Conservation (phyloP, 2,329 filamentous ascomycete species). For the Didymellaceae sp. region DNA sequence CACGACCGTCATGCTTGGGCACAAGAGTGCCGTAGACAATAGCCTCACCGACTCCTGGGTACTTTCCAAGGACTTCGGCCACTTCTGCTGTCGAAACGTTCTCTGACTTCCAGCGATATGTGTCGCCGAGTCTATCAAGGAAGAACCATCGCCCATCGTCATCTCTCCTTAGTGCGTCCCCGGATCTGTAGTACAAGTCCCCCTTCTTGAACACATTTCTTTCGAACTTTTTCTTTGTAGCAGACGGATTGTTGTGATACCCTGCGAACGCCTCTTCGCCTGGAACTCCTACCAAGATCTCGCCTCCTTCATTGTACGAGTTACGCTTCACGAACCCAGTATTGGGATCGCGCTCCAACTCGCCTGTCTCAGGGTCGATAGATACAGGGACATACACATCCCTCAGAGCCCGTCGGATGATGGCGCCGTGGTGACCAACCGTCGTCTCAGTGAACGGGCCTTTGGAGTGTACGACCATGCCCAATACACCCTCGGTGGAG, state of each 20-base stretch:
- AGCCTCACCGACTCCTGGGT: conserved; percentile 51
- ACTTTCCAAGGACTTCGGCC: conserved; percentile 51
- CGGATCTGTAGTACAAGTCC: conserved; percentile 55
- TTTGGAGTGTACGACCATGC: conserved; percentile 58
- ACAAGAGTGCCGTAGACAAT: conserved; percentile 56
- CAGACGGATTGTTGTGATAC: conserved; percentile 70
- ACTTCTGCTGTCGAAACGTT: conserved; percentile 57
- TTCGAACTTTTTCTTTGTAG: conserved; percentile 64
- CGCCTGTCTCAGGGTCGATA: conserved; percentile 71
- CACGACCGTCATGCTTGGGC: conserved; percentile 57
- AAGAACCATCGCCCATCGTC: conserved; percentile 55
- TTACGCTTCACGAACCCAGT: conserved; percentile 70
- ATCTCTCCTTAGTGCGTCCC: conserved; percentile 53
- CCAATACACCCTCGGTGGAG: conserved; percentile 73
- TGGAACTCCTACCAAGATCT: conserved; percentile 71
- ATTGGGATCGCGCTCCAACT: conserved; percentile 67
- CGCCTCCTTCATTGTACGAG: conserved; percentile 71
- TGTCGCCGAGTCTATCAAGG: conserved; percentile 55
- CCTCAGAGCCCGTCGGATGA: conserved; percentile 60
- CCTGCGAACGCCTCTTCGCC: conserved; percentile 59
- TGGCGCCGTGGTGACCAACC: conserved; percentile 72
- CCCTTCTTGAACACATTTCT: conserved; percentile 53
- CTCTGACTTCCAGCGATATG: conserved; percentile 57
- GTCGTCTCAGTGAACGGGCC: conserved; percentile 64
- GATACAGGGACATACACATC: conserved; percentile 68